A percentile compares a stretch with the other conserved stretches of the same genome.
Conservation (phyloP, 495 filamentous ascomycete species). For the Chaetomium cochliodes region DNA sequence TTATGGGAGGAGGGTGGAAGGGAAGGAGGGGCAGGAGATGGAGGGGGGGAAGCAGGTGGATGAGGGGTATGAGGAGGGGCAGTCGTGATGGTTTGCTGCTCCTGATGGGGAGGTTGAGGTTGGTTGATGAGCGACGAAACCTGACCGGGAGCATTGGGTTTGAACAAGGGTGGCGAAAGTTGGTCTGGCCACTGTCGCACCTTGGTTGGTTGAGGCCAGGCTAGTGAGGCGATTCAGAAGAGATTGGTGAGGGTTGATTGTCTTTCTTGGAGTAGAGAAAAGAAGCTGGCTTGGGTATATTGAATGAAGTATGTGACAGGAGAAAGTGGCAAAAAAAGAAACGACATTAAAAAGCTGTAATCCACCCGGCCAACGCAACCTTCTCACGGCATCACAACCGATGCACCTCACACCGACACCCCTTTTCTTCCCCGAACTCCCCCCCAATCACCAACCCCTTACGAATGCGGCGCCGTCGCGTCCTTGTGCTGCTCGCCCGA, state of each 20-base stretch:
- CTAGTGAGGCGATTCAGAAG: no score
- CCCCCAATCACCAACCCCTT: not conserved
- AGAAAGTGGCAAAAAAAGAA: not conserved
- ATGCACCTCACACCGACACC: not conserved
- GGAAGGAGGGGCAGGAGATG: conserved; percentile 19
- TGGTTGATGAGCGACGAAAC: no score
- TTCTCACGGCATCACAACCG: not conserved
- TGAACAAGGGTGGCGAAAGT: no score
- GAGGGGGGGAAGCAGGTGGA: not conserved
- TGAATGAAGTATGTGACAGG: conserved; percentile 2
- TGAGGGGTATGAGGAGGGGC: conserved; percentile 17
- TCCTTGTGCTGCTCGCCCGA: no score
- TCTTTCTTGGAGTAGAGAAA: not conserved
- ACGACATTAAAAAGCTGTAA: conserved; percentile 17
- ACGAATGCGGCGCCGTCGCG: no score
- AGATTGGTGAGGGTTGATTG: not conserved
- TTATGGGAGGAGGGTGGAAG: conserved; percentile 29
- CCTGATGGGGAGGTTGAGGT: no score
- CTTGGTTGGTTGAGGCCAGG: no score
- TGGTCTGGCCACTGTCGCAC: no score
- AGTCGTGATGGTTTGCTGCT: conserved; percentile 17
- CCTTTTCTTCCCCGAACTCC: not conserved
- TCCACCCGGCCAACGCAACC: not conserved
- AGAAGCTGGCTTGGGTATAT: conserved; percentile 20
- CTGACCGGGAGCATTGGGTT: no score